phyloP scores from a whole-genome alignment of 129 eudicot species.

The Rutidosis leptorrhynchoides region DNA sequence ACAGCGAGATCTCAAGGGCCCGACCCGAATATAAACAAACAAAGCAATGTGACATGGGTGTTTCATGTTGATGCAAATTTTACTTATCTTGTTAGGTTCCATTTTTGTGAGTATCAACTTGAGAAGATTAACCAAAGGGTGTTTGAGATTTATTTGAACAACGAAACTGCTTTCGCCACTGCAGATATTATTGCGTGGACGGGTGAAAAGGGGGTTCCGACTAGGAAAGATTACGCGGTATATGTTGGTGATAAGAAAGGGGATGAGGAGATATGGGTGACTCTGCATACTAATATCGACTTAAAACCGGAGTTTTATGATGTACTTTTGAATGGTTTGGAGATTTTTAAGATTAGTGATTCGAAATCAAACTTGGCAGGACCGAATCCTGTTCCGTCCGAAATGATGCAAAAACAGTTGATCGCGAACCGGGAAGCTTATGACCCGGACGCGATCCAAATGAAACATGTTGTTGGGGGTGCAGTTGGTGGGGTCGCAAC shows the following conservation, averaged over 20 bases:
- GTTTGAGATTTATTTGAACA: constrained; percentile 54
- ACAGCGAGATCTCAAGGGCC: constrained; percentile 59
- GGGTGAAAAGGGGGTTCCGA: constrained; percentile 39
- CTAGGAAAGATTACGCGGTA: constrained; percentile 48
- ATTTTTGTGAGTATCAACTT: constrained; percentile 54
- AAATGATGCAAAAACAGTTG: constrained; percentile 53
- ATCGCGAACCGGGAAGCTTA: constrained; percentile 25
- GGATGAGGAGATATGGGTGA: constrained; percentile 49
- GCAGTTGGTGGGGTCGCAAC: constrained; percentile 52
- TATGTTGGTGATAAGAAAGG: constrained; percentile 32
- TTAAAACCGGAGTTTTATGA: constrained; percentile 44
- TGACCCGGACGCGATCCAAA: constrained; percentile 14
- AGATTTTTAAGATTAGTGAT: constrained; percentile 65
- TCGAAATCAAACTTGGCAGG: constrained; percentile 57
- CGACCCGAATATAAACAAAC: constrained; percentile 38
- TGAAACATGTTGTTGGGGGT: constrained; percentile 34
- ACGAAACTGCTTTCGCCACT: constrained; percentile 43
- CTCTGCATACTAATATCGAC: constrained; percentile 38
- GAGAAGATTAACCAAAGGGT: constrained; percentile 50
- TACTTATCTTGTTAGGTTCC: constrained; percentile 68
- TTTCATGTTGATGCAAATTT: constrained; percentile 61
- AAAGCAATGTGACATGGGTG: constrained; percentile 66
- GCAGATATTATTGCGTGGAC: constrained; percentile 59
- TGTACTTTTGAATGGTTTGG: constrained; percentile 66
- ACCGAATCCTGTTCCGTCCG: constrained; percentile 62